Evolutionary conservation across 2,329 filamentous ascomycete genomes (phyloP).

Genomic region (Pyrenophora teres): DNA sequence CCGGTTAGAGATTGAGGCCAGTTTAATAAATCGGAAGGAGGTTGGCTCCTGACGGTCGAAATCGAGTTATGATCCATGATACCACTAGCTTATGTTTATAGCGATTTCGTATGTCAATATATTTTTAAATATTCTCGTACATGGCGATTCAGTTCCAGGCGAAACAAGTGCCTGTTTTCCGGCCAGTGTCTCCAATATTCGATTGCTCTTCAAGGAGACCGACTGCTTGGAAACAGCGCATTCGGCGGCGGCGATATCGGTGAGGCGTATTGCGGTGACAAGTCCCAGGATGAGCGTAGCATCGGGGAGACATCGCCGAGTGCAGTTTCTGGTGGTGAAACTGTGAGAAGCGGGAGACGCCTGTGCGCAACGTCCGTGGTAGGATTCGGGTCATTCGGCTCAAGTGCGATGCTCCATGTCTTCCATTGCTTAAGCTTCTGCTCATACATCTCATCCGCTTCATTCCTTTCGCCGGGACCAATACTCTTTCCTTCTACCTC

Average conservation of each 20-base stretch:
- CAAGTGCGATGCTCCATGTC: slow-evolving; percentile 10
- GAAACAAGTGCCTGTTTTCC: too few relatives aligned
- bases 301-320: slow-evolving; percentile 15
- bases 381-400: not conserved
- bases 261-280: not conserved
- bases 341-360: slow-evolving; percentile 6
- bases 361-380: not conserved
- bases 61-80: not conserved
- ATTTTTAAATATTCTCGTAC: not conserved
- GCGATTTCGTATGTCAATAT: not conserved
- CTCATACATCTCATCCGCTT: slow-evolving; percentile 15
- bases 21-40: slow-evolving; percentile 9
- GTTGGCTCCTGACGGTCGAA: not conserved
- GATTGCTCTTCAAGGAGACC: not conserved
- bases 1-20: slow-evolving; percentile 2
- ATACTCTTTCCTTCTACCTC: slow-evolving; percentile 18
- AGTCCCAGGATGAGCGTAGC: slow-evolving; percentile 10
- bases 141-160: too few relatives aligned
- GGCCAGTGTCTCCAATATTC: not conserved
- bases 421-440: slow-evolving; percentile 16
- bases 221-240: slow-evolving; percentile 9
- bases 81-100: not conserved
- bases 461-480: slow-evolving; percentile 3
- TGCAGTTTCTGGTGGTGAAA: slow-evolving; percentile 9
- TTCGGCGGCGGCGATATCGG: slow-evolving; percentile 14